These are phyloP conservation scores for Mortierella antarctica DNA, from an alignment of 192 early-diverging fungal species.

Conservation along the genomic window DNA sequence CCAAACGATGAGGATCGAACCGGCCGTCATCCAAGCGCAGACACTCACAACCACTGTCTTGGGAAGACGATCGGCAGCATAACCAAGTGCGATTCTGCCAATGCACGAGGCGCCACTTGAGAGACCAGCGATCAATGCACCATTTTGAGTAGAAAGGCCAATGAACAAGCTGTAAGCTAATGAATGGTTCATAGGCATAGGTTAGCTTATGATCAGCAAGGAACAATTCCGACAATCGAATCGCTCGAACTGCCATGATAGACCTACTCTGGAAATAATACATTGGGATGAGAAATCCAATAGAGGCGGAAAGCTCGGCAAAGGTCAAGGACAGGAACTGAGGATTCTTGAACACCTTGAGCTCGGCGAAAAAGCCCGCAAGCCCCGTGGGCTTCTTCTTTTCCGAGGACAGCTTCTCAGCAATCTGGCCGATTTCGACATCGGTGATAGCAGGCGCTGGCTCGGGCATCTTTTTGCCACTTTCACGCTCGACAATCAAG, in stretches of 20 bases:
- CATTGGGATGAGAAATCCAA: constrained; percentile 62
- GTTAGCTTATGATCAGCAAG: no score
- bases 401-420: constrained; percentile 34
- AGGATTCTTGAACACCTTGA: constrained; percentile 54
- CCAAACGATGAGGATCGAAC: constrained; percentile 43
- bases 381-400: constrained; percentile 27
- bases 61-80: constrained; percentile 64
- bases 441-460: constrained; percentile 25
- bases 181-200: background rate
- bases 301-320: constrained; percentile 38
- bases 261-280: constrained; percentile 57
- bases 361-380: constrained; percentile 37
- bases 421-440: constrained; percentile 32
- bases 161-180: constrained; percentile 67
- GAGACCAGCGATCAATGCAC: constrained; percentile 71
- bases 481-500: constrained; percentile 51
- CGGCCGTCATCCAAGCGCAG: constrained; percentile 51
- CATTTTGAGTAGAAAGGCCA: constrained; percentile 66
- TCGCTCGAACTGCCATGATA: background rate
- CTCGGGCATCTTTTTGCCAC: constrained; percentile 29
- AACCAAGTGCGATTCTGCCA: constrained; percentile 73
- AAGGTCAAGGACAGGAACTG: constrained; percentile 52
- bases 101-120: constrained; percentile 73
- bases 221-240: no score
- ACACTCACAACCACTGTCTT: constrained; percentile 44